Percentiles rank a stretch among this genome's conserved stretches.
These are phyloP conservation scores for Aspergillus quadricinctus DNA, from an alignment of 2,329 filamentous ascomycete species.

Conservation along the genomic window DNA sequence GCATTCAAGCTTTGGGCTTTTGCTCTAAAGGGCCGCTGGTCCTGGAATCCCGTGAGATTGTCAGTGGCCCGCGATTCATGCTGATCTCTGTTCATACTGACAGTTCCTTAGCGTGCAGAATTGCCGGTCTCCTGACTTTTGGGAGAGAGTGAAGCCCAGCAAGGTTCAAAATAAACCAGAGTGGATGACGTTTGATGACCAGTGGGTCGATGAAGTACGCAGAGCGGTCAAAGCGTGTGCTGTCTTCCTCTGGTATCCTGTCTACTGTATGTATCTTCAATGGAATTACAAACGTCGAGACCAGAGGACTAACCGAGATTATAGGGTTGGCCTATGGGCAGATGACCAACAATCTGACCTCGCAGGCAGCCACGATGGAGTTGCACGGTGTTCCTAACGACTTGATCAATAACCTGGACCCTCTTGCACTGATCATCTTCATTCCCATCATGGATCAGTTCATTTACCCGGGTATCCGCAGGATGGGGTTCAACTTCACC, in stretches of 20 bases:
- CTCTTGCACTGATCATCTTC: constrained; percentile 50
- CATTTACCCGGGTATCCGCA: constrained; percentile 48
- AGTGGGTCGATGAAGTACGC: constrained; percentile 72
- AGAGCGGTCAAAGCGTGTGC: constrained; percentile 64
- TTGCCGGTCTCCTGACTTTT: constrained; percentile 16
- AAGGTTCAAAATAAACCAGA: constrained; percentile 14
- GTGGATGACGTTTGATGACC: constrained; percentile 71
- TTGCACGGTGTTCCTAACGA: constrained; percentile 53
- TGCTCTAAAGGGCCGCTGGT: constrained; percentile 60
- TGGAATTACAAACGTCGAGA: constrained; percentile 8
- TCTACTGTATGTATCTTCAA: constrained; percentile 36
- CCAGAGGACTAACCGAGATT: constrained; percentile 14
- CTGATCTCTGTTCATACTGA: constrained; percentile 2
- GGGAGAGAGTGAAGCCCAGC: constrained; percentile 21
- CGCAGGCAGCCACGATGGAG: constrained; percentile 51
- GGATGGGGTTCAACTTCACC: constrained; percentile 45
- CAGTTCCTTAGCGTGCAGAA: constrained; percentile 11
- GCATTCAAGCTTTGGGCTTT: constrained; percentile 58
- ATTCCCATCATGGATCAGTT: constrained; percentile 51
- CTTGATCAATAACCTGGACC: constrained; percentile 51
- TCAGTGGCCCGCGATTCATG: constrained; percentile 11
- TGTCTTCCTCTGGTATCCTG: constrained; percentile 58
- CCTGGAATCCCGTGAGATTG: constrained; percentile 52
- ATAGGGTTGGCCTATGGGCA: constrained; percentile 48
- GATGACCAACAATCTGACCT: constrained; percentile 52